Percentiles rank a stretch among this genome's conserved stretches.
These are phyloP conservation scores for Herpetomonas tarakana DNA, from an alignment of 208 protist genomes.

Conservation along the genomic window DNA sequence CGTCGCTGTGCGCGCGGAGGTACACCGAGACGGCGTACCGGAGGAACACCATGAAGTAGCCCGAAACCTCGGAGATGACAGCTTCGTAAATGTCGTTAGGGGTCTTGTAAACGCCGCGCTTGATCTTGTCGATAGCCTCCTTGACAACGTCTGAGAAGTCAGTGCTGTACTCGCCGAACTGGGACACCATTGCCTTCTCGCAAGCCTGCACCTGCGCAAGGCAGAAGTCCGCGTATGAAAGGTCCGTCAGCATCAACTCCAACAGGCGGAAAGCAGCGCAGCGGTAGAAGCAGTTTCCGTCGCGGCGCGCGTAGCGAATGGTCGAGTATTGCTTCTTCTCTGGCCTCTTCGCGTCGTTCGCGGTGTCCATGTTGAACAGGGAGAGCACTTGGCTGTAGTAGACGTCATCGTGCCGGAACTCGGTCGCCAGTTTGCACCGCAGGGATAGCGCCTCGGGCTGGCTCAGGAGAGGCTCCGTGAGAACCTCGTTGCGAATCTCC, in stretches of 20 bases:
- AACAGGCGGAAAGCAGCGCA: constrained; percentile 63
- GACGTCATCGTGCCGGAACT: constrained; percentile 37
- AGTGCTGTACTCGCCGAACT: constrained; percentile 66
- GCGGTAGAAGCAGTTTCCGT: constrained; percentile 90
- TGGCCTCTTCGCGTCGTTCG: background rate
- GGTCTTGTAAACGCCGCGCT: constrained; percentile 15
- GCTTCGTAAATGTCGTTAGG: constrained; percentile 15
- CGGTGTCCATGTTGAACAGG: constrained; percentile 17
- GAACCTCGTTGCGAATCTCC: constrained; percentile 64
- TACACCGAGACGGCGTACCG: constrained; percentile 77
- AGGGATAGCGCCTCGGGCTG: constrained; percentile 25
- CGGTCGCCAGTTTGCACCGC: constrained; percentile 22
- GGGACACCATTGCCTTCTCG: constrained; percentile 18
- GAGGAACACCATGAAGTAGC: constrained; percentile 67
- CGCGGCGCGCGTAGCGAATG: constrained; percentile 68
- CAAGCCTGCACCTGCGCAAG: constrained; percentile 14
- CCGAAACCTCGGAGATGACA: constrained; percentile 28
- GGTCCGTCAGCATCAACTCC: constrained; percentile 24
- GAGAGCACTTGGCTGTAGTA: constrained; percentile 44
- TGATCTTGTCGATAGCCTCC: constrained; percentile 28
- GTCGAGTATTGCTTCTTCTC: constrained; percentile 14
- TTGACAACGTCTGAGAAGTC: constrained; percentile 70
- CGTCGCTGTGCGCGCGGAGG: constrained; percentile 44
- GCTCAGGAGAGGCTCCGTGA: constrained; percentile 34
- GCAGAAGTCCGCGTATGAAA: constrained; percentile 14